A percentile compares a stretch with the other conserved stretches of the same genome.
These are phyloP conservation scores for Fusarium abutilonis DNA, from an alignment of 2,329 filamentous ascomycete species.

Conservation along the genomic window DNA sequence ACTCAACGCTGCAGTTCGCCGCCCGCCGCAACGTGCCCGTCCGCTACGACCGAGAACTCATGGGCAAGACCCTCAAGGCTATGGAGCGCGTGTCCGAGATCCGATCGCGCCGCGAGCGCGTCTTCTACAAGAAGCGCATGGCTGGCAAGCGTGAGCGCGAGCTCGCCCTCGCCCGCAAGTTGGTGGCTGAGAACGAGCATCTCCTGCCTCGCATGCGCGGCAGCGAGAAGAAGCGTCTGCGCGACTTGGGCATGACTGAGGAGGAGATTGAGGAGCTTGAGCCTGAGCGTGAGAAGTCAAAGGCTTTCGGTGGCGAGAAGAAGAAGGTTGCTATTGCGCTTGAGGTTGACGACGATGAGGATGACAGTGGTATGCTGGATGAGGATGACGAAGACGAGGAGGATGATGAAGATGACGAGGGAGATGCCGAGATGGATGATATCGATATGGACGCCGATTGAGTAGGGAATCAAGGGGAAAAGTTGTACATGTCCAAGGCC, in stretches of 20 bases:
- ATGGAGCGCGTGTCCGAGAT: constrained; percentile 94
- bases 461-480: constrained; percentile 11
- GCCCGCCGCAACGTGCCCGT: constrained; percentile 93
- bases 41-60: constrained; percentile 93
- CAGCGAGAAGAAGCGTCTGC: constrained; percentile 68
- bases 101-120: constrained; percentile 81
- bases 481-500: constrained; percentile 19
- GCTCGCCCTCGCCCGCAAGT: constrained; percentile 81
- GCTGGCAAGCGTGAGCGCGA: constrained; percentile 87
- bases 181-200: constrained; percentile 92
- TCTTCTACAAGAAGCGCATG: constrained; percentile 95
- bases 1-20: constrained; percentile 91
- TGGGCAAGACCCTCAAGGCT: constrained; percentile 86
- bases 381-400: constrained; percentile 51
- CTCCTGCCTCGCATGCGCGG: constrained; percentile 79
- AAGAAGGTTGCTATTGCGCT: constrained; percentile 50
- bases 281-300: constrained; percentile 50
- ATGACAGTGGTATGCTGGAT: constrained; percentile 42
- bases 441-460: constrained; percentile 49
- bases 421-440: constrained; percentile 45
- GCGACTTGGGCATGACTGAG: constrained; percentile 61
- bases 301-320: constrained; percentile 57
- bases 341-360: constrained; percentile 50
- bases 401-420: constrained; percentile 49
- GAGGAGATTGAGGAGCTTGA: constrained; percentile 62